Conservation (phyloP, 805 yeast species). For the Starmerella stigmatis region DNA sequence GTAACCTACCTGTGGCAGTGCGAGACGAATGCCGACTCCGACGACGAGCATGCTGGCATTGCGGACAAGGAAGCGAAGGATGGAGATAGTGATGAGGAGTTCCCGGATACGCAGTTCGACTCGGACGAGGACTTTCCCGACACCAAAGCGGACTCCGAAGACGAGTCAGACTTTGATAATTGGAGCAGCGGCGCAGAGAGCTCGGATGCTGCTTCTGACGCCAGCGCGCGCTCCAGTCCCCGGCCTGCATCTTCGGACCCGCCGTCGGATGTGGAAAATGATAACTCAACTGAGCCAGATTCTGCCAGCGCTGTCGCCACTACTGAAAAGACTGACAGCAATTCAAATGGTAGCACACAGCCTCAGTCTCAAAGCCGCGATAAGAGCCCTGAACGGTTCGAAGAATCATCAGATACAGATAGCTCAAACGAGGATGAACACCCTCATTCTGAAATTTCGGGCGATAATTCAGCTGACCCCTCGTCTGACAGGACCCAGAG, state of each 20-base stretch:
- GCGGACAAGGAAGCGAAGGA: background rate
- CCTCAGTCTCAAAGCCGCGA: no score
- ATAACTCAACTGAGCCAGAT: no score
- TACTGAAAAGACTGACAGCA: no score
- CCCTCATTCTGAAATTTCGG: no score
- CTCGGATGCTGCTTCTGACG: background rate
- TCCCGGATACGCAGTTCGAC: constrained; percentile 27
- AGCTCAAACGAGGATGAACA: background rate
- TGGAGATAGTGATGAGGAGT: constrained; percentile 11
- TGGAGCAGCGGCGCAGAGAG: constrained; percentile 15
- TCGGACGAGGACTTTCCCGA: constrained; percentile 27
- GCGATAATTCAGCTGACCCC: no score
- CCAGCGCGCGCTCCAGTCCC: background rate
- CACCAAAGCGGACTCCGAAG: constrained; percentile 22
- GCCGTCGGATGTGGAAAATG: no score
- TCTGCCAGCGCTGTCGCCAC: no score
- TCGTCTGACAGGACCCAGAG: no score
- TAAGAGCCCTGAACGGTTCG: no score
- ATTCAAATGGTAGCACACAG: no score
- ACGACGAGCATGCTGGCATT: constrained; percentile 17
- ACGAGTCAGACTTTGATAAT: constrained; percentile 22
- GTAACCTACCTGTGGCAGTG: constrained; percentile 68
- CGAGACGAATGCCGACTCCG: constrained; percentile 41
- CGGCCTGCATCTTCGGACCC: no score
- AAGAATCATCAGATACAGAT: no score